These are phyloP conservation scores for Actinomortierella ambigua DNA, from an alignment of 371 early-diverging fungal species.

Conservation along the genomic window DNA sequence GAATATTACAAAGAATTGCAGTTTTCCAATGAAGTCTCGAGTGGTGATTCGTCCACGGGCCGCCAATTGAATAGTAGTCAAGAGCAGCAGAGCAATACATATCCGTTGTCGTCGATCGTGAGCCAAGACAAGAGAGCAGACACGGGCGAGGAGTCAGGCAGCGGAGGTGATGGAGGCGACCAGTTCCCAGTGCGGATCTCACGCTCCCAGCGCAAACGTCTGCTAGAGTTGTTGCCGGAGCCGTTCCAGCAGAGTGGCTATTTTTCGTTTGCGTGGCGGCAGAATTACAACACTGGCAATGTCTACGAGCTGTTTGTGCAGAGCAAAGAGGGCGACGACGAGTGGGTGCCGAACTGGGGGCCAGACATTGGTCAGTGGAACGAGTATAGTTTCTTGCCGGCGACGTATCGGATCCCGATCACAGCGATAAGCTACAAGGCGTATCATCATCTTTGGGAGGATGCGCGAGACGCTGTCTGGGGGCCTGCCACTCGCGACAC, in stretches of 20 bases:
- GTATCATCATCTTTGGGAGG: conserved; percentile 14
- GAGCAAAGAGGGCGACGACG: neutral
- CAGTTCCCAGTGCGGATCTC: too few species aligned
- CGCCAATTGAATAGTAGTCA: too few species aligned
- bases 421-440: conserved; percentile 18
- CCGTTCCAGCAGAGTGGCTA: conserved; percentile 19
- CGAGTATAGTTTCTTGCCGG: conserved; percentile 29
- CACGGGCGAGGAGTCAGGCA: too few species aligned
- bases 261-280: conserved; percentile 21
- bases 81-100: too few species aligned
- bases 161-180: too few species aligned
- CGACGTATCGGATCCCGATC: conserved; percentile 14
- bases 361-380: conserved; percentile 13
- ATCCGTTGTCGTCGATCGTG: too few species aligned
- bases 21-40: too few species aligned
- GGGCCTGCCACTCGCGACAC: too few species aligned
- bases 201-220: too few species aligned
- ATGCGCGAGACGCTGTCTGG: conserved; percentile 24
- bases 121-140: too few species aligned
- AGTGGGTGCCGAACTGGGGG: conserved; percentile 3
- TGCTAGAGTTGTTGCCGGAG: neutral
- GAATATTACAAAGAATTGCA: neutral
- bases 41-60: too few species aligned
- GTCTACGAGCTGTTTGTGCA: conserved; percentile 1
- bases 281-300: conserved; percentile 27